A percentile compares a stretch with the other conserved stretches of the same genome.
These are phyloP conservation scores for Diutina neorugosa DNA, from an alignment of 1,139 yeast genomes.

Conservation along the genomic window DNA sequence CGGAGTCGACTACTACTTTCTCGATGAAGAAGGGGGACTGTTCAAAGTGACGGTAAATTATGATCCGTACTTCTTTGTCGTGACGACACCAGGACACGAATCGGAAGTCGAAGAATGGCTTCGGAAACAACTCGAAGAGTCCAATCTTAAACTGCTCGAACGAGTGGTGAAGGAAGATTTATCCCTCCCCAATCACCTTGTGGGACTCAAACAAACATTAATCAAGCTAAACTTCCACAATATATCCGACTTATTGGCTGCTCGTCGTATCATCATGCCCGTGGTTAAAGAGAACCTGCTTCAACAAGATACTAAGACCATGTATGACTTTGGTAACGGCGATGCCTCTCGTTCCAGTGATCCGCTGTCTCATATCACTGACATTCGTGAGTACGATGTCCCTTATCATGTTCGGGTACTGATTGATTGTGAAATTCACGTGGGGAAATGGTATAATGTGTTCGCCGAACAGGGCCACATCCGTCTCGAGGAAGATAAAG, in stretches of 20 bases:
- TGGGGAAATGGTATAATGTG: conserved; percentile 93
- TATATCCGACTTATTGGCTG: conserved; percentile 59
- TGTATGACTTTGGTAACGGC: not conserved
- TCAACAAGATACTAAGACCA: not conserved
- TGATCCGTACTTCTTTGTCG: conserved; percentile 82
- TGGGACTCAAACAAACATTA: conserved; percentile 59
- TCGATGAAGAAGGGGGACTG: conserved; percentile 96
- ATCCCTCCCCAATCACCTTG: conserved; percentile 69
- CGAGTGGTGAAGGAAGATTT: conserved; percentile 68
- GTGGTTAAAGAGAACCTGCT: conserved; percentile 54
- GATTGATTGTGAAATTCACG: conserved; percentile 74
- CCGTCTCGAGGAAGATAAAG: conserved; percentile 48
- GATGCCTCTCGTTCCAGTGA: conserved; percentile 21
- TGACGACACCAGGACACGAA: conserved; percentile 53
- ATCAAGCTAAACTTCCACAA: conserved; percentile 67
- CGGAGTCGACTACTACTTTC: conserved; percentile 87
- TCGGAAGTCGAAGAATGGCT: conserved; percentile 81
- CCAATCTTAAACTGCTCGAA: conserved; percentile 40
- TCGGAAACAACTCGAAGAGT: conserved; percentile 52
- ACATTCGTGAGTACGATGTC: conserved; percentile 87
- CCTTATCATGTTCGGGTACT: conserved; percentile 95
- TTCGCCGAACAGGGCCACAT: conserved; percentile 48
- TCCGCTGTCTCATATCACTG: conserved; percentile 58
- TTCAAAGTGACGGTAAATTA: conserved; percentile 76
- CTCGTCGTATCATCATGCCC: conserved; percentile 59